Evolutionary conservation across 1,284 basidiomycete genomes (phyloP).

Genomic region (Cryptococcus floricola): DNA sequence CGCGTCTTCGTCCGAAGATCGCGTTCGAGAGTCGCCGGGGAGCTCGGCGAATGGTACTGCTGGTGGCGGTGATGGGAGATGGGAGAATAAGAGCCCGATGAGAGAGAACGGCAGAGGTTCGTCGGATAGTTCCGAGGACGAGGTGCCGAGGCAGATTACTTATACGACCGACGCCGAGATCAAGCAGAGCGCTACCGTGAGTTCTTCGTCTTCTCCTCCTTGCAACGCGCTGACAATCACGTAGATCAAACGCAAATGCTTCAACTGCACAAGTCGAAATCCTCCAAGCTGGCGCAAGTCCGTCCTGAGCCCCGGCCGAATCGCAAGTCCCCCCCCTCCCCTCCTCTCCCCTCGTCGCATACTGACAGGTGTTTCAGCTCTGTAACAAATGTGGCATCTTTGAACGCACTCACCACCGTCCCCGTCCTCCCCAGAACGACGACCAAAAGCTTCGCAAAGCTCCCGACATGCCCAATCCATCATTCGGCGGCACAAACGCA

Average conservation of each 20-base stretch:
- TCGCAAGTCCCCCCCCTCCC: slow-evolving; percentile 2
- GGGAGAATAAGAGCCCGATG: too few relatives aligned
- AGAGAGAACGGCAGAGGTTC: too few relatives aligned
- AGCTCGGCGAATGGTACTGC: too few relatives aligned
- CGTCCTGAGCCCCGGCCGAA: slow-evolving; percentile 7
- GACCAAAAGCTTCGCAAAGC: slow-evolving; percentile 12
- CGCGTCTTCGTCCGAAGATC: too few relatives aligned
- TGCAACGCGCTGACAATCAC: background rate
- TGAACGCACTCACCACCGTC: slow-evolving; percentile 11
- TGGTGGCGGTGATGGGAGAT: too few relatives aligned
- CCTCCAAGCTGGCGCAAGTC: slow-evolving; percentile 16
- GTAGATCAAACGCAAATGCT: slow-evolving; percentile 13
- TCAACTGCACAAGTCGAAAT: slow-evolving; percentile 4
- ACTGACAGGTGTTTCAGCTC: slow-evolving; percentile 2
- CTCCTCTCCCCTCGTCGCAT: background rate
- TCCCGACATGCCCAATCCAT: background rate
- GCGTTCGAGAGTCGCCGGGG: too few relatives aligned
- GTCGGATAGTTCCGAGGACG: background rate
- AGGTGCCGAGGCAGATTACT: background rate
- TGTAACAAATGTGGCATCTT: slow-evolving; percentile 20
- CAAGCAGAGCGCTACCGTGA: slow-evolving; percentile 9
- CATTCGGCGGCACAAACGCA: background rate
- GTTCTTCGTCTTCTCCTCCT: background rate
- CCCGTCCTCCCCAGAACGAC: slow-evolving; percentile 14
- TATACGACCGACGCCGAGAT: slow-evolving; percentile 15